Percentiles rank a stretch among this genome's conserved stretches.
phyloP scores from a whole-genome alignment of 108 stramenopile species.

The Conticribra weissflogii region DNA sequence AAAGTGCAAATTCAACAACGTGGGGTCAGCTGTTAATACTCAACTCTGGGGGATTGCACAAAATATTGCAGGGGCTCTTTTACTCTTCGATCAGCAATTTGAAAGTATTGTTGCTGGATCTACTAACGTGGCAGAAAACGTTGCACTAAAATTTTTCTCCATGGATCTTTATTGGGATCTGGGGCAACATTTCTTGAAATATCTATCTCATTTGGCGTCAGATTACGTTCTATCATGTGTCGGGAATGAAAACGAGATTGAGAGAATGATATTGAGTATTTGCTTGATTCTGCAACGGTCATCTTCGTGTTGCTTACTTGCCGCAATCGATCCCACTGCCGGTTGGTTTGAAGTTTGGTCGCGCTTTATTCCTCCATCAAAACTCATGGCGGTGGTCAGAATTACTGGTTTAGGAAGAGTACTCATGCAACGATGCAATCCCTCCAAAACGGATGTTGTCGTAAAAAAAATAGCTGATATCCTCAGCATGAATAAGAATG shows the following conservation, averaged over 20 bases:
- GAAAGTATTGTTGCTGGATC: too few relatives aligned
- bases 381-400: constrained; percentile 21
- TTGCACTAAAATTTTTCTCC: background rate
- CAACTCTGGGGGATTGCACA: constrained; percentile 42
- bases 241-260: constrained; percentile 41
- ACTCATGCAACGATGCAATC: constrained; percentile 25
- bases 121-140: too few relatives aligned
- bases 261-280: constrained; percentile 41
- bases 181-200: constrained; percentile 2
- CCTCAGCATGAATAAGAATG: too few relatives aligned
- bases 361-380: constrained; percentile 28
- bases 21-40: background rate
- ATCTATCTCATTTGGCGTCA: constrained; percentile 21
- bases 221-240: constrained; percentile 33
- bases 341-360: constrained; percentile 49
- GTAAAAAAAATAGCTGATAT: constrained; percentile 5
- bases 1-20: constrained; percentile 28
- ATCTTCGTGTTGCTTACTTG: constrained; percentile 15
- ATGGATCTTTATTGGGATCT: constrained; percentile 43
- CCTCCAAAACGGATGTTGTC: constrained; percentile 1
- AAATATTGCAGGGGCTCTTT: constrained; percentile 33
- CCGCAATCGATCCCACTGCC: constrained; percentile 35
- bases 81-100: constrained; percentile 10
- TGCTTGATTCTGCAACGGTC: constrained; percentile 17
- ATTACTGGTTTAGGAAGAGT: constrained; percentile 35